A percentile compares a stretch with the other conserved stretches of the same genome.
These are phyloP conservation scores for Naganishia sp. DNA, from an alignment of 1,284 basidiomycete genomes.

Conservation along the genomic window DNA sequence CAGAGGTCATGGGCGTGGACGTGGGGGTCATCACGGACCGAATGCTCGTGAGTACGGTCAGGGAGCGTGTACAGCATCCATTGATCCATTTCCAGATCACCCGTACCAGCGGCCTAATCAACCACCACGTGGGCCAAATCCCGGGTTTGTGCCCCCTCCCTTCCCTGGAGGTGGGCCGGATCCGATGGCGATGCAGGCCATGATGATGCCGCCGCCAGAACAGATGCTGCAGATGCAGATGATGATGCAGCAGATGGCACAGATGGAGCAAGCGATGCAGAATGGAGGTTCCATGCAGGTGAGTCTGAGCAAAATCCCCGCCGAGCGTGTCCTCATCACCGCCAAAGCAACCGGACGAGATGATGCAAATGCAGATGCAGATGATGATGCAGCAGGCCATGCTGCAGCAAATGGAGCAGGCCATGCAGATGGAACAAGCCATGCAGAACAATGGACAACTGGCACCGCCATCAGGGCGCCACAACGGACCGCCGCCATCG, in stretches of 20 bases:
- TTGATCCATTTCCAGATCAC: slow-evolving; percentile 11
- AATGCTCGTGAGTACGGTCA: background rate
- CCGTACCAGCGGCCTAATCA: slow-evolving; percentile 11
- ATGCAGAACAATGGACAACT: slow-evolving; percentile 27
- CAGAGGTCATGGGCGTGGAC: slow-evolving; percentile 27
- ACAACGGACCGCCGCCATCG: slow-evolving; percentile 34
- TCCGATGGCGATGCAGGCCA: slow-evolving; percentile 48
- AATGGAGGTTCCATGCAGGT: background rate
- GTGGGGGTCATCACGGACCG: slow-evolving; percentile 3
- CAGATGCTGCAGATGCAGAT: slow-evolving; percentile 55
- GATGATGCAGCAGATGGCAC: slow-evolving; percentile 53
- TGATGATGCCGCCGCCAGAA: slow-evolving; percentile 54
- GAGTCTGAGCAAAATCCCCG: background rate
- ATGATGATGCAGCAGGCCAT: slow-evolving; percentile 45
- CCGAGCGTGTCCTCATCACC: background rate
- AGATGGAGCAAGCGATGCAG: slow-evolving; percentile 11
- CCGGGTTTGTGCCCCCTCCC: slow-evolving; percentile 17
- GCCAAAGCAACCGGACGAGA: slow-evolving; percentile 52
- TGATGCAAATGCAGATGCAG: slow-evolving; percentile 43
- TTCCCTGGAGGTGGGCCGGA: slow-evolving; percentile 20
- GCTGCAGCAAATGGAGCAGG: slow-evolving; percentile 45
- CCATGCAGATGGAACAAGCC: slow-evolving; percentile 34
- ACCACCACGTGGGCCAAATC: slow-evolving; percentile 8
- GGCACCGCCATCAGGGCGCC: slow-evolving; percentile 17
- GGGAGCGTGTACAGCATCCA: background rate